phyloP scores from a whole-genome alignment of 2,329 filamentous ascomycete species.

The Thielaviopsis euricoi region DNA sequence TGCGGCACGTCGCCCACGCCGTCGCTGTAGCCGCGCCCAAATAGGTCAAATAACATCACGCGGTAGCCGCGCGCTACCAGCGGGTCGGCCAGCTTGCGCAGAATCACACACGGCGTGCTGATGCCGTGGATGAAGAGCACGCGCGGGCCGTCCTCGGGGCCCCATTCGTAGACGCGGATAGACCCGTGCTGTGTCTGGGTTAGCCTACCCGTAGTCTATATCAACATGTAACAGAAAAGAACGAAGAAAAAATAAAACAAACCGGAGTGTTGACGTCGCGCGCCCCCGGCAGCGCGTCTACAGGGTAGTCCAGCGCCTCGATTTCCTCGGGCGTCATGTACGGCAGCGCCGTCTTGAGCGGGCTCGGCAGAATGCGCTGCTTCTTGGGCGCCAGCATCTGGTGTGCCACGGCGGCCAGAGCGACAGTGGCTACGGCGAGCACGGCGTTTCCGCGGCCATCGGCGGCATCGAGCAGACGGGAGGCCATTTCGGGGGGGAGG shows the following conservation, averaged over 20 bases:
- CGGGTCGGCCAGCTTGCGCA: slow-evolving; percentile 48
- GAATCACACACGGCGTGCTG: slow-evolving; percentile 61
- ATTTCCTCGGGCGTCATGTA: slow-evolving; percentile 21
- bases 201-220: not conserved
- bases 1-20: slow-evolving; percentile 50
- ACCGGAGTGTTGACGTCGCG: slow-evolving; percentile 56
- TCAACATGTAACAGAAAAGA: not conserved
- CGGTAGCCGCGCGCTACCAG: slow-evolving; percentile 55
- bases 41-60: slow-evolving; percentile 67
- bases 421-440: slow-evolving; percentile 25
- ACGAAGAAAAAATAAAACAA: slow-evolving; percentile 14
- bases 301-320: slow-evolving; percentile 37
- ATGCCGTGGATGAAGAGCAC: slow-evolving; percentile 72
- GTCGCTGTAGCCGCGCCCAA: slow-evolving; percentile 51
- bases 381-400: slow-evolving; percentile 24
- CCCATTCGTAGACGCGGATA: slow-evolving; percentile 70
- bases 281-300: slow-evolving; percentile 52
- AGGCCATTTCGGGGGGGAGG: slow-evolving; percentile 6
- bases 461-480: slow-evolving; percentile 2
- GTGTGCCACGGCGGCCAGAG: slow-evolving; percentile 21
- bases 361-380: slow-evolving; percentile 26
- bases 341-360: slow-evolving; percentile 26
- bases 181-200: slow-evolving; percentile 41
- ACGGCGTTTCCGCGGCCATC: slow-evolving; percentile 16
- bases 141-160: slow-evolving; percentile 54